Base-by-base conservation (phyloP, 192 early-diverging fungal genomes). In the Dispira parvispora region DNA sequence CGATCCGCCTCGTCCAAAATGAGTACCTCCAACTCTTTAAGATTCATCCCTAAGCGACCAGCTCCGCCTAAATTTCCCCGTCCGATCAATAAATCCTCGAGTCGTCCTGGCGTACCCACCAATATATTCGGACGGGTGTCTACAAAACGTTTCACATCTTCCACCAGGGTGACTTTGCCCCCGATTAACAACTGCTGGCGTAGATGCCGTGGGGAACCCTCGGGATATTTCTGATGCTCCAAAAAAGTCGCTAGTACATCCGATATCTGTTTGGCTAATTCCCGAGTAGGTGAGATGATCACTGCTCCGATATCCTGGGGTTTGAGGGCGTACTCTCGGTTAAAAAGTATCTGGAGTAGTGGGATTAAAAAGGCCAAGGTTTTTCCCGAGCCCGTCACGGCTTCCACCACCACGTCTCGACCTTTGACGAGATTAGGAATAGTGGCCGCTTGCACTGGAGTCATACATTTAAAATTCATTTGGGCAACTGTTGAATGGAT, bases 391-490 rank as follows among this genome's bases (percentile, higher is more conserved):
- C 95, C 95, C 2, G 95, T 98, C 11, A 89, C 90, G 9, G 93
- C 94, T 68, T 96, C 91, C 14, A 96, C 92, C 6, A 99, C 88
- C 0, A 99, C 94, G 73, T 99, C 96, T 71, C 93, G 91, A 68
- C 88, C 83, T 64, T 86, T 81, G 71, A 92, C 72, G 66, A 97
- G 93, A 23, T 90, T 79, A 10, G 96, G 96, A 45, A 97, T 95
- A 0, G 91, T 84, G 4, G 84, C 75, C 0, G 89, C 82, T 73
- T 99, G 96, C 20, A 96, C 92, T 4, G 94, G 94, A 3, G 92
- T 99, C 91, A 93, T 95, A 46, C 81, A 71, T 8, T 79, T 67
- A 67, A 92, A 98, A 4, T 88, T 89, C 52, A 91, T 73, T 28
- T 74, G 72, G 9, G 61, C 61, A 3, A 92, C 68, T 1, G 79